Percentiles rank a stretch among this genome's conserved stretches.
phyloP scores from a whole-genome alignment of 805 yeast species.

The Hanseniaspora hatyaiensis region DNA sequence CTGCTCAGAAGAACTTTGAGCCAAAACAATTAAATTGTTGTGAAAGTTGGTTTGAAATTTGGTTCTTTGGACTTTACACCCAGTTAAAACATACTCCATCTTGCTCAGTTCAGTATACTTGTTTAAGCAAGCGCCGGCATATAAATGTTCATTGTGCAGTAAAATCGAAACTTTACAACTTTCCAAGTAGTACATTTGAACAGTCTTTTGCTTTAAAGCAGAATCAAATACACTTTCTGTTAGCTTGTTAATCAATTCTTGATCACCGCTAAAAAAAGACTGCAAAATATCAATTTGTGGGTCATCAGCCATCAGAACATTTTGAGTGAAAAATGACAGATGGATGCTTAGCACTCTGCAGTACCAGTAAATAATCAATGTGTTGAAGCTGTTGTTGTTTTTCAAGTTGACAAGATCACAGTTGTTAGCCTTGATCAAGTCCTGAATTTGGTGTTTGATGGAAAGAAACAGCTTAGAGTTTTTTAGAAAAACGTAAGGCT shows the following conservation, averaged over 20 bases:
- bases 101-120: conserved; percentile 50
- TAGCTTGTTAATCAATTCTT: conserved; percentile 30
- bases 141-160: conserved; percentile 49
- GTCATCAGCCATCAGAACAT: conserved; percentile 44
- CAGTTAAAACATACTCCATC: conserved; percentile 59
- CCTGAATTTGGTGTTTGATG: not conserved
- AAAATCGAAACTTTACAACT: conserved; percentile 51
- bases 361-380: conserved; percentile 59
- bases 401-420: conserved; percentile 38
- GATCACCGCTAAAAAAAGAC: conserved; percentile 32
- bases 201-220: conserved; percentile 32
- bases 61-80: conserved; percentile 80
- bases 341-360: conserved; percentile 56
- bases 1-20: conserved; percentile 34
- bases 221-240: conserved; percentile 25
- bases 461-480: conserved; percentile 36
- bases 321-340: conserved; percentile 30
- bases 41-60: conserved; percentile 64
- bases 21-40: conserved; percentile 65
- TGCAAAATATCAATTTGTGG: conserved; percentile 2
- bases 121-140: conserved; percentile 40
- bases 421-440: not conserved
- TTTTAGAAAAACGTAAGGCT: conserved; percentile 51
- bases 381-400: conserved; percentile 25
- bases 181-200: conserved; percentile 48